A percentile compares a stretch with the other conserved stretches of the same genome.
Evolutionary conservation across 768 basidiomycete species (phyloP).

Genomic region (Hypholoma sublateritium): DNA sequence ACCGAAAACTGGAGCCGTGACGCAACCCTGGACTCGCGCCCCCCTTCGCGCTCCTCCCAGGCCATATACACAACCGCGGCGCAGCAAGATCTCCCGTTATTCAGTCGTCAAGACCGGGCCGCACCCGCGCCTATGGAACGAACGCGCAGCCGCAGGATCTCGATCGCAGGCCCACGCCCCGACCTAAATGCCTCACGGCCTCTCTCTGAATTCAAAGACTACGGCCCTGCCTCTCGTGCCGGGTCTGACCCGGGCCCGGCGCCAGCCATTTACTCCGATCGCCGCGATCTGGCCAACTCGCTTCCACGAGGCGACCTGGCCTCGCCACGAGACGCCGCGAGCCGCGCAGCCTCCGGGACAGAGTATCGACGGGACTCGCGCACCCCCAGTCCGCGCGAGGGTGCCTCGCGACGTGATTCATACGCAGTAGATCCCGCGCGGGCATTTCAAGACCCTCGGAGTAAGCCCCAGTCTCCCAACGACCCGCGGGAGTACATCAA

Average conservation of each 20-base stretch:
- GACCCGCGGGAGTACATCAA: slow-evolving; percentile 12
- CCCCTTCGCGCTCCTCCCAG: slow-evolving; percentile 7
- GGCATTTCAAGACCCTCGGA: slow-evolving; percentile 11
- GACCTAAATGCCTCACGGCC: slow-evolving; percentile 12
- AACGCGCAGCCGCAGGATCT: slow-evolving; percentile 14
- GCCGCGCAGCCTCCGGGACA: slow-evolving; percentile 3
- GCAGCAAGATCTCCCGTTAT: slow-evolving; percentile 3
- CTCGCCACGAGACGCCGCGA: slow-evolving; percentile 8
- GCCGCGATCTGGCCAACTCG: background rate
- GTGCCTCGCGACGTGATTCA: slow-evolving; percentile 15
- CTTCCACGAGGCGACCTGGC: background rate
- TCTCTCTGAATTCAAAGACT: slow-evolving; percentile 13
- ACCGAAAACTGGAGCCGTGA: slow-evolving; percentile 14
- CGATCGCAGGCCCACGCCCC: slow-evolving; percentile 17
- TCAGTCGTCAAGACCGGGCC: slow-evolving; percentile 7
- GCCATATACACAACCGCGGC: slow-evolving; percentile 11
- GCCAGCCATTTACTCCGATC: background rate
- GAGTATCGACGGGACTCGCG: slow-evolving; percentile 14
- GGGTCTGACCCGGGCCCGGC: slow-evolving; percentile 3
- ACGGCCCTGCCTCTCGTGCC: slow-evolving; percentile 5
- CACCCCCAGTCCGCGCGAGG: slow-evolving; percentile 11
- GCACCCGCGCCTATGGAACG: background rate
- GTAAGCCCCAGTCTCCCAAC: slow-evolving; percentile 4
- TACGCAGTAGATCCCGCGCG: slow-evolving; percentile 7
- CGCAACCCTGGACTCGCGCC: slow-evolving; percentile 5